phyloP scores from a whole-genome alignment of 1,284 basidiomycete genomes.

The Cronartium quercuum region DNA sequence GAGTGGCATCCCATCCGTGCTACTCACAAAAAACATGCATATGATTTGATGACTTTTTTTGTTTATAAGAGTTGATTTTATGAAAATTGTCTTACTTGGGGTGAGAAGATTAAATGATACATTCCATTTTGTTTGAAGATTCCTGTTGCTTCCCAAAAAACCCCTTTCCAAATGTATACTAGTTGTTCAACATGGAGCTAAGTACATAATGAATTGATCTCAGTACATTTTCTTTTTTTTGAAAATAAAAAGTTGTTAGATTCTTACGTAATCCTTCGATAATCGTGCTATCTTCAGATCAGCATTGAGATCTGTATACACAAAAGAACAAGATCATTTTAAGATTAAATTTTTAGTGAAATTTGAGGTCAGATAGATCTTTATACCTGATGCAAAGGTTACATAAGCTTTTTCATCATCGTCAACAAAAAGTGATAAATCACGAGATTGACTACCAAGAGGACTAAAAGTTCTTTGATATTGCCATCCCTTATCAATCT shows the following conservation, averaged over 20 bases:
- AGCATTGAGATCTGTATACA: constrained; percentile 57
- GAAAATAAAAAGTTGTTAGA: constrained; percentile 48
- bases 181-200: neutral
- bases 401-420: constrained; percentile 54
- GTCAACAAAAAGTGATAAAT: constrained; percentile 59
- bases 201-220: neutral
- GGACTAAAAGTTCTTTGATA: constrained; percentile 55
- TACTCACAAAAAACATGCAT: no score
- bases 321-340: neutral
- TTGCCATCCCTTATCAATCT: constrained; percentile 55
- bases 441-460: constrained; percentile 59
- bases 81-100: constrained; percentile 42
- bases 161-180: constrained; percentile 43
- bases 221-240: neutral
- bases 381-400: constrained; percentile 61
- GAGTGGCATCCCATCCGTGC: constrained; percentile 61
- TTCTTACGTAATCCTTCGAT: constrained; percentile 59
- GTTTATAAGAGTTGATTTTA: neutral
- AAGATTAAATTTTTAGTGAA: constrained; percentile 55
- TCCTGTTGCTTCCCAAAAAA: constrained; percentile 58
- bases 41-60: no score
- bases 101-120: neutral
- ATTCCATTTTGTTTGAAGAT: constrained; percentile 57
- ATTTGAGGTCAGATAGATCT: no score
- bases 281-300: constrained; percentile 62